Evolutionary conservation across 2,329 filamentous ascomycete genomes (phyloP), one percentile per base, ranked within the genome.

Genomic region (Botrytis pseudocinerea): DNA sequence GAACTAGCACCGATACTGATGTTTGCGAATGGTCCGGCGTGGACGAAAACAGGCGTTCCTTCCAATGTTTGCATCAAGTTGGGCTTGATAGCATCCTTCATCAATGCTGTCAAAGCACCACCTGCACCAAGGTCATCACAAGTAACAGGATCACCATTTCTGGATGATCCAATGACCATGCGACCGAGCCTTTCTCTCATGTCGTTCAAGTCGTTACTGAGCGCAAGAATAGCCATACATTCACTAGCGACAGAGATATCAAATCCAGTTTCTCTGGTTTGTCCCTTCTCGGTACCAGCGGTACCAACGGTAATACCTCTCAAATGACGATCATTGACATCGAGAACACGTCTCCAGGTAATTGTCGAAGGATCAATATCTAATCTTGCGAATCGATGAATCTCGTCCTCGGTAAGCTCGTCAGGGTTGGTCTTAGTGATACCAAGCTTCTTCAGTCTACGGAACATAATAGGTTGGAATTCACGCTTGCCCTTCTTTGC

Each of bases 1-100:
- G 95, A 98, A 84, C 93, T 97, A 82, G 97, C 96, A 68, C 96
- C 96, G 76, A 99, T 98, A 83, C 92, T 95, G 82, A 99, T 99
- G 83, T 99, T 99, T 81, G 96, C 96, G 80, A 99, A 99, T 25
- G 96, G 96, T 7, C 96, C 96, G 35, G 96, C 96, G 80, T 99
- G 96, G 22, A 99, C 96, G 80, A 99, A 97, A 4, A 98, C 96
- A 0, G 96, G 96, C 12, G 96, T 99, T 42, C 96, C 96, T 82
- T 99, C 96, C 70, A 99, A 86, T 44, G 94, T 97, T 84, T 99
- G 96, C 96, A 99, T 98, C 76, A 99, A 86, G 84, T 98, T 99
- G 74, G 96, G 96, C 87, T 99, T 99, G 85, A 98, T 97, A 73
- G 96, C 95, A 83, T 99, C 96, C 85, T 92, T 96, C 93, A 99